Base-by-base conservation (phyloP, 1,284 basidiomycete genomes). In the Wallemia hederae region DNA sequence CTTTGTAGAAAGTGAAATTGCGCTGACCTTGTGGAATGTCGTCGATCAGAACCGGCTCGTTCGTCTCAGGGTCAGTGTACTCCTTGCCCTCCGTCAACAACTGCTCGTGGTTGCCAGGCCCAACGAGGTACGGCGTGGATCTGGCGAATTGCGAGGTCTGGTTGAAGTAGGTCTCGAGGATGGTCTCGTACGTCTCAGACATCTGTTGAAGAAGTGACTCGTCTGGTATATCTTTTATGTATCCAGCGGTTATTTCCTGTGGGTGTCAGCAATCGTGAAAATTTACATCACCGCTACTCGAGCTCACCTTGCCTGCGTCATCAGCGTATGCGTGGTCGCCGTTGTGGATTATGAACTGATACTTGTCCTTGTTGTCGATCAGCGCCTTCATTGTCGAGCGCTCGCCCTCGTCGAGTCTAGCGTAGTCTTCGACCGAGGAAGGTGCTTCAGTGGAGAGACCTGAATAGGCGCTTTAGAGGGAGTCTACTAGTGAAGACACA, bases 151-250 rank as follows among this genome's bases (percentile, higher is more conserved):
- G 58, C 59, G 62, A 62, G 61, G 69, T 64, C 66, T 70, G 69
- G 60, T 69, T 63, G 63, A 69, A 69, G 66, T 69, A 71, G 15
- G 68, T 61, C 61, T 71, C 70, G 61, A 66, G 67, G 63, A 70
- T 68, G 55, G 63, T 61, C 61, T 68, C 66, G 63, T 69, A 69
- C 15, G 67, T 58, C 31, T 61, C 61, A 3, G 56, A 59, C 22
- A 67, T 66, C 59, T 67, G 39, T n/a, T 49, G 9, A 49, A 49
- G 39, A 49, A 49, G 39, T n/a, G 39, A 22, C 3, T 49, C 39
- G 22, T 49, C 19, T 11, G 19, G 39, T 9, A n/a, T n/a, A 22
- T 49, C 19, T 49, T 7, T 3, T 9, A 49, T 49, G 39, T 49
- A 49, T 49, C 39, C 39, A 49, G 5, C 39, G n/a, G 39, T 49